Base-by-base conservation (phyloP, 225 moss, liverwort and hornwort species). In the Polytrichum formosum region DNA sequence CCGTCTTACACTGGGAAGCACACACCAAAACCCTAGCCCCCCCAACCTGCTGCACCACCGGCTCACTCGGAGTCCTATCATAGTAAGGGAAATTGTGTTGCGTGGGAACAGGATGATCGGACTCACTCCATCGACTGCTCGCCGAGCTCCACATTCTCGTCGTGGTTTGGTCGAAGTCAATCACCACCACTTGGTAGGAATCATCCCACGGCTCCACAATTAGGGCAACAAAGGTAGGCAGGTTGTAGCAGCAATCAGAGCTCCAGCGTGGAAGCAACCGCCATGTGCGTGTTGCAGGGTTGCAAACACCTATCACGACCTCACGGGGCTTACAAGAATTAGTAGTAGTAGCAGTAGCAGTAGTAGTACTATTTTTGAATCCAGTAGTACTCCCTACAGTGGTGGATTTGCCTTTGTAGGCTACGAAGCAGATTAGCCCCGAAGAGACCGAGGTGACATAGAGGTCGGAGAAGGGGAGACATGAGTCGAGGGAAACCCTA, bases 171-270 rank as follows among this genome's bases (percentile, higher is more conserved):
- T 82, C 82, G 37, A 69, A 73, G 5, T 75, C 82, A 58, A 82
- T 75, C 23, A 75, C 53, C 16, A 82, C 13, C 1, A 82, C 61
- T 25, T 56, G 61, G 71, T 82, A 82, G 1, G 55, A 5, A 1
- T 37, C 5, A 6, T 18, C 28, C 65, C 30, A 1, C 13, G 63
- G 55, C 13, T 82, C 72, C 58, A 73, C 75, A 69, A 82, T 65
- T 70, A 82, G 78, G 37, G 82, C 78, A 64, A 82, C 82, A 63
- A 82, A 82, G 18, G n/a, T 65, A 1, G 82, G 82, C 35, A 82
- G 62, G 35, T 75, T 66, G 10, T 30, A 28, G 1, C 9, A 26
- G 9, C 59, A 54, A 0, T 53, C 13, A 6, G 37, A 6, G 54
- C 1, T 28, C 78, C 82, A 70, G 16, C 13, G 30, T 0, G 82